Evolutionary conservation across 352 stramenopile species (phyloP), one percentile per base, ranked within the genome.

Genomic region (Phytopythium montanum): DNA sequence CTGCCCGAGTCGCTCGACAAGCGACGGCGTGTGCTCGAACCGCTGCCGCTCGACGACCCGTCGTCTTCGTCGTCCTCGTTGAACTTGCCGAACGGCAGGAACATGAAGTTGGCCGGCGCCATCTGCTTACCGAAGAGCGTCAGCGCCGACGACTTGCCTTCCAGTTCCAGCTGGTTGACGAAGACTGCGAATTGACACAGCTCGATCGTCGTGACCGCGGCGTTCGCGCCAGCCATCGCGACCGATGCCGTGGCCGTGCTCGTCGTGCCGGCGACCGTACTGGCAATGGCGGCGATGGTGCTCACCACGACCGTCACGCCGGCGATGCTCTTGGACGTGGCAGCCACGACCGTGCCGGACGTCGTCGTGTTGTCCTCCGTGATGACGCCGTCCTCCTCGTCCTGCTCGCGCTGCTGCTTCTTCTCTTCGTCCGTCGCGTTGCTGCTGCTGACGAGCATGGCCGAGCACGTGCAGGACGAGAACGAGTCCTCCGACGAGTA

Each of bases 111-210:
- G 13, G 79, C 69, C 16, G 83, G 81, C 14, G 80, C 77, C 80
- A 94, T 89, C 28, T 87, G 66, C 62, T 90, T 89, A 14, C 81
- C 82, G 38, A 91, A 88, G 33, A 88, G 63, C 16, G 76, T 56
- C 54, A 94, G 60, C 36, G 81, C 80, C 6, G 81, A 78, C 14
- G 85, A 94, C 51, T 88, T 89, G 52, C 85, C 81, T 9, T 79
- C 58, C 28, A 94, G 75, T 45, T 92, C 72, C 25, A 94, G 63
- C 61, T 90, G 76, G 59, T 90, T 90, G 51, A 92, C 72, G 16
- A 91, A 73, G 41, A 94, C 85, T 1, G 69, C 75, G 44, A 94
- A 94, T 59, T 92, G 81, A 46, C 82, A 91, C 41, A 94, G 80
- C 54, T 94, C 85, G 6, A 94, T 69, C 6, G 85, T 92, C 31